These are phyloP conservation scores for Nothomitra cinnamomea DNA, from an alignment of 2,329 filamentous ascomycete genomes.

Conservation along the genomic window DNA sequence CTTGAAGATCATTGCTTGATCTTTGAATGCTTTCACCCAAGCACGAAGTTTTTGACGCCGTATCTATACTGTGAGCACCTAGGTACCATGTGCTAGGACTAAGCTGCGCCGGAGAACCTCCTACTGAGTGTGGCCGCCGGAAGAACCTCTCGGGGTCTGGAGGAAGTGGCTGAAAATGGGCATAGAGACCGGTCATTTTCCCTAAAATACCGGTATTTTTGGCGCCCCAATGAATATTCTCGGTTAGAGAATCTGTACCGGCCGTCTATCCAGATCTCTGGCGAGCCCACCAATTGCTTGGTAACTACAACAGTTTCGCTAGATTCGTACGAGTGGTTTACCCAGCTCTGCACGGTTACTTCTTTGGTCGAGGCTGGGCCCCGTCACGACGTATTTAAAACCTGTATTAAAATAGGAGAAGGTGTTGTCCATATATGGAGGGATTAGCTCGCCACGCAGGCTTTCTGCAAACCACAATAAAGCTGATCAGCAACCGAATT, in stretches of 20 bases:
- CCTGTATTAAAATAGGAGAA: conserved; percentile 48
- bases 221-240: too few relatives aligned
- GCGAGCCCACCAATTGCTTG: conserved; percentile 20
- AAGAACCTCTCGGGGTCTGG: conserved; percentile 29
- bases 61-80: conserved; percentile 22
- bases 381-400: conserved; percentile 42
- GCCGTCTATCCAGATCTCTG: conserved; percentile 22
- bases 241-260: conserved; percentile 19
- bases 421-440: conserved; percentile 54
- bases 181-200: not conserved
- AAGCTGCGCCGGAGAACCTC: conserved; percentile 41
- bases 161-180: not conserved
- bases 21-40: conserved; percentile 64
- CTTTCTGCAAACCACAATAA: conserved; percentile 5
- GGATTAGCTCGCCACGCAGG: conserved; percentile 44
- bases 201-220: not conserved
- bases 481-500: too few relatives aligned
- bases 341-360: conserved; percentile 51
- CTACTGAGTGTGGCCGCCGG: conserved; percentile 50
- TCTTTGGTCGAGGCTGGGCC: conserved; percentile 52
- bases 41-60: conserved; percentile 20
- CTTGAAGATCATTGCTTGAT: conserved; percentile 48
- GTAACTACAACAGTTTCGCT: conserved; percentile 41
- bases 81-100: conserved; percentile 21
- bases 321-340: conserved; percentile 55